Evolutionary conservation across 805 yeast species (phyloP).

Genomic region (Ogataea trehalophila): DNA sequence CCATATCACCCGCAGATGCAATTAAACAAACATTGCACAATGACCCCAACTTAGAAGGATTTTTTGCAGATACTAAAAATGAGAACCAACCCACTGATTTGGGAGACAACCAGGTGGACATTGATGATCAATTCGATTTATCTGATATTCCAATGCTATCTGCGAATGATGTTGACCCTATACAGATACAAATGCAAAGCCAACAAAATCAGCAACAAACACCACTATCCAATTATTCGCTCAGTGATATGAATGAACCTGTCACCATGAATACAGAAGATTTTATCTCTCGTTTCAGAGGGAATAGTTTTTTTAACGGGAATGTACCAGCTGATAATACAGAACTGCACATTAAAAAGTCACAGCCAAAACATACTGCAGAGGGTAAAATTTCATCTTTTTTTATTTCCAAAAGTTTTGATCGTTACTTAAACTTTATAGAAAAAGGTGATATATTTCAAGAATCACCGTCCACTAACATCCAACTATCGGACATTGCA

Average conservation of each 20-base stretch:
- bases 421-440: slow-evolving; percentile 8
- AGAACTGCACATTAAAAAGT: neutral
- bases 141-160: slow-evolving; percentile 17
- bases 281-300: slow-evolving; percentile 10
- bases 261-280: slow-evolving; percentile 21
- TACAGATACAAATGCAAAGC: neutral
- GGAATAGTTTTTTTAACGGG: slow-evolving; percentile 5
- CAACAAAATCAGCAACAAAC: neutral
- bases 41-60: slow-evolving; percentile 28
- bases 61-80: slow-evolving; percentile 11
- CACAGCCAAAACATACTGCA: neutral
- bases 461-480: slow-evolving; percentile 5
- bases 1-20: slow-evolving; percentile 8
- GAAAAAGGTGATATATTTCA: slow-evolving; percentile 11
- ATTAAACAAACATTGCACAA: slow-evolving; percentile 19
- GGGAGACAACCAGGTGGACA: neutral
- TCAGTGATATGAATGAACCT: slow-evolving; percentile 9
- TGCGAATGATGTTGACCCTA: slow-evolving; percentile 1
- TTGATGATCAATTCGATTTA: slow-evolving; percentile 20
- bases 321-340: neutral
- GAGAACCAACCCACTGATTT: neutral
- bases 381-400: neutral
- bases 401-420: slow-evolving; percentile 1
- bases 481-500: slow-evolving; percentile 11
- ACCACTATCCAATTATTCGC: neutral